These are phyloP conservation scores for Sporisorium reilianum DNA, from an alignment of 1,284 basidiomycete genomes.

Conservation along the genomic window DNA sequence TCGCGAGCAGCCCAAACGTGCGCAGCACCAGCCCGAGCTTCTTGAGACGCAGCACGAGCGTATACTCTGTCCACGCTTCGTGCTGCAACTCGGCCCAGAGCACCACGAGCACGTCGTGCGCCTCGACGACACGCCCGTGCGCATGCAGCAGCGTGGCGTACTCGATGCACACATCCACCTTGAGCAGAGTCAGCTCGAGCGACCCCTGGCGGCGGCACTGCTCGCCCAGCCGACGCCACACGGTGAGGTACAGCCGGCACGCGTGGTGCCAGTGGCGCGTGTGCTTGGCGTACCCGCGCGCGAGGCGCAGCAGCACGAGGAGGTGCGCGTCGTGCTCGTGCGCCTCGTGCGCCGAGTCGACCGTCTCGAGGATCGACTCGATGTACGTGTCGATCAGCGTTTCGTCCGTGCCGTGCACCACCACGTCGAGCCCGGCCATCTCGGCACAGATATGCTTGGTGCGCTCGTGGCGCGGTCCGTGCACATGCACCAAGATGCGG, in stretches of 20 bases:
- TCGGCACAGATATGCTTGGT: constrained; percentile 7
- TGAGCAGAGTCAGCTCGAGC: constrained; percentile 8
- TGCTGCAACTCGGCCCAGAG: constrained; percentile 15
- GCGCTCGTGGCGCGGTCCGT: constrained; percentile 4
- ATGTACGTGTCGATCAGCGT: constrained; percentile 10
- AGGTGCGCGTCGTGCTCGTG: constrained; percentile 8
- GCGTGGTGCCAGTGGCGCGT: constrained; percentile 10
- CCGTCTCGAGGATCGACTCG: constrained; percentile 13
- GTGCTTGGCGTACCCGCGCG: constrained; percentile 7
- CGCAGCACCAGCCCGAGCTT: constrained; percentile 11
- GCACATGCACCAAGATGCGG: background rate
- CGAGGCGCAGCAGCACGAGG: constrained; percentile 5
- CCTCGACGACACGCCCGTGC: constrained; percentile 1
- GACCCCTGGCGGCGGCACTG: constrained; percentile 8
- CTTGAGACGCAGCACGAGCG: constrained; percentile 1
- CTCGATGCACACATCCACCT: constrained; percentile 12
- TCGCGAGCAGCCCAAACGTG: constrained; percentile 6
- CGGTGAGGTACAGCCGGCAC: constrained; percentile 11
- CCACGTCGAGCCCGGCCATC: constrained; percentile 6
- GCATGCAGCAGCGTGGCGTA: constrained; percentile 8
- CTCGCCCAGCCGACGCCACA: constrained; percentile 11
- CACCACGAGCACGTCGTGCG: constrained; percentile 10
- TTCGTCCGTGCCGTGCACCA: constrained; percentile 1
- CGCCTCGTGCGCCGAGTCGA: constrained; percentile 8
- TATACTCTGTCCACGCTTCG: constrained; percentile 1